Evolutionary conservation across 306 rosid genomes (phyloP), one percentile per base, ranked within the genome.

Genomic region (Dalbergia cochinchinensis): DNA sequence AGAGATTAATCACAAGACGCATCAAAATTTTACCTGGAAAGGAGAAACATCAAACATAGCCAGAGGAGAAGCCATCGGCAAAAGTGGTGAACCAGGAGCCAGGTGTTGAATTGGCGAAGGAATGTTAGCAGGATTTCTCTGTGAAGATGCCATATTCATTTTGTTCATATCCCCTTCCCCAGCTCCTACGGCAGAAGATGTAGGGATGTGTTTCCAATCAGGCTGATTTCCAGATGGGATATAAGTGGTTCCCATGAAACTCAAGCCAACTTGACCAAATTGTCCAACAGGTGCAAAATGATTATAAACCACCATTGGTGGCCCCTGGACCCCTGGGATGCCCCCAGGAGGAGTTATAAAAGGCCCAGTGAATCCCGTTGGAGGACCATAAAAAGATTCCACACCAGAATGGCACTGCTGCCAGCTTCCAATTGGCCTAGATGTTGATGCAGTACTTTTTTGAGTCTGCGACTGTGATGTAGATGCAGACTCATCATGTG

Each of bases 251-350:
- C 99, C 99, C 99, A 94, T 92, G 94, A 94, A 94, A 88, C 99
- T 92, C 91, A 94, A 81, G 44, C 99, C 99, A 63, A 92, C 97
- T 82, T 94, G 99, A 71, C 99, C 99, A 87, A 82, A 94, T 80
- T 94, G 98, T 69, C 97, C 97, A 45, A 95, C 97, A 65, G 99
- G 99, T 31, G 99, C 92, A 82, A 95, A 95, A 85, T 95, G 99
- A 81, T 92, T 95, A 85, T 95, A 95, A 50, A 95, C 99, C 85
- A 92, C 94, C 99, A 95, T 92, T 1, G 97, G 97, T 0, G 99
- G 94, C 51, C 97, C 98, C 82, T 92, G 98, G 83, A 94, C 95
- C 53, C 94, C 97, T 20, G 97, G 92, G 82, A 94, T 94, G 81
- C 94, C 97, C 64, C 97, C 96, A 6, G 97, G 88, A 68, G 94